These are phyloP conservation scores for Triangularia setosa DNA, from an alignment of 2,329 filamentous ascomycete species.

Conservation along the genomic window DNA sequence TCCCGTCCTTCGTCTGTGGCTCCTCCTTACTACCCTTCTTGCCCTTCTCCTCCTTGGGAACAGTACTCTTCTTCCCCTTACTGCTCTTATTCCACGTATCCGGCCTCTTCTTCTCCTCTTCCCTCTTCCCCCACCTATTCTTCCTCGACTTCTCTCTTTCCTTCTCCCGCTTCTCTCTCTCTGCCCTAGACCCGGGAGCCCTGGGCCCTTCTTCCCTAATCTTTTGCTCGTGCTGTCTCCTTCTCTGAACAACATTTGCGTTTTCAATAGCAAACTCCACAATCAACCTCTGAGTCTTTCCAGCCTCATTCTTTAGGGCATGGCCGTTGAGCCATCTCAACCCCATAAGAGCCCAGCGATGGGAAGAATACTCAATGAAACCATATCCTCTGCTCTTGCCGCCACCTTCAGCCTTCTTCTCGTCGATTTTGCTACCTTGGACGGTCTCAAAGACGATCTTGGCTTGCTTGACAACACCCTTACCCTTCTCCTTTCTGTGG, in stretches of 20 bases:
- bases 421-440: conserved; percentile 77
- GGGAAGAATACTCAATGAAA: conserved; percentile 93
- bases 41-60: conserved; percentile 25
- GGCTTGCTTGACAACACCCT: conserved; percentile 83
- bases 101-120: conserved; percentile 29
- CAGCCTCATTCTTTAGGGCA: conserved; percentile 54
- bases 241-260: conserved; percentile 83
- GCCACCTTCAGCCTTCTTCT: conserved; percentile 70
- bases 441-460: conserved; percentile 91
- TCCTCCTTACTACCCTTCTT: conserved; percentile 26
- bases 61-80: conserved; percentile 17
- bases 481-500: conserved; percentile 74
- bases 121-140: conserved; percentile 30
- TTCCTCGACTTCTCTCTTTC: conserved; percentile 16
- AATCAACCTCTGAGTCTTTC: conserved; percentile 84
- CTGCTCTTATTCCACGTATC: conserved; percentile 7
- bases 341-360: conserved; percentile 92
- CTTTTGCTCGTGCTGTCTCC: conserved; percentile 58
- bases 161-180: conserved; percentile 17
- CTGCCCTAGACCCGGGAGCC: conserved; percentile 18
- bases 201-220: conserved; percentile 11
- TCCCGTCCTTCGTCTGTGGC: conserved; percentile 35
- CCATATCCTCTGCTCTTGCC: conserved; percentile 90
- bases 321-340: conserved; percentile 88
- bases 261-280: conserved; percentile 99